Evolutionary conservation across 2,329 filamentous ascomycete genomes (phyloP).

Genomic region (Ampelomyces quisqualis): DNA sequence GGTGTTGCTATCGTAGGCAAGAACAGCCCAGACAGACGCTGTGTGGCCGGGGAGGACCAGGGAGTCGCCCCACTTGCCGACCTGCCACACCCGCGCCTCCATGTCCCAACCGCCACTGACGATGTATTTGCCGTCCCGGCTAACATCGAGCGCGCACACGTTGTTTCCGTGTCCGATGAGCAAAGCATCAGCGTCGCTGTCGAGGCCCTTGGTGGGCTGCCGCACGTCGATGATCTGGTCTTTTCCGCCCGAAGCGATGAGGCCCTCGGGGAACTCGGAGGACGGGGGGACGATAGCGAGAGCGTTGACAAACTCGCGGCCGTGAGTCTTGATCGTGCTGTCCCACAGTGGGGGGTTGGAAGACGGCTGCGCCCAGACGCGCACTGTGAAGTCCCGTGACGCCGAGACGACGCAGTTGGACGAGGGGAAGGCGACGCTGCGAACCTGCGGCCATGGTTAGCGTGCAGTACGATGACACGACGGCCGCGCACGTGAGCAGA

Average conservation of each 20-base stretch:
- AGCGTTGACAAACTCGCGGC: constrained; percentile 84
- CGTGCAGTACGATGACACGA: background rate
- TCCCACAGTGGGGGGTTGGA: constrained; percentile 71
- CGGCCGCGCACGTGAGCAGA: background rate
- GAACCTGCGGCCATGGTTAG: constrained; percentile 63
- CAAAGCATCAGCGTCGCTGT: constrained; percentile 80
- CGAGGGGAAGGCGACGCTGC: constrained; percentile 76
- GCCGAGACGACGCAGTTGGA: constrained; percentile 75
- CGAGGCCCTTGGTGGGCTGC: constrained; percentile 63
- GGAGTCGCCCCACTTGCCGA: constrained; percentile 81
- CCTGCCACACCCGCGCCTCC: constrained; percentile 80
- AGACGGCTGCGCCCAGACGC: constrained; percentile 74
- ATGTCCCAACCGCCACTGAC: constrained; percentile 95
- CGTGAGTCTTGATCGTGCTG: constrained; percentile 73
- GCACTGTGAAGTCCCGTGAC: constrained; percentile 87
- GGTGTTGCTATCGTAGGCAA: constrained; percentile 76
- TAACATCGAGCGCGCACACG: constrained; percentile 81
- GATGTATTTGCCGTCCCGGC: constrained; percentile 68
- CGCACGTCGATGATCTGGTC: constrained; percentile 92
- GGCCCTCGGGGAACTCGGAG: constrained; percentile 68
- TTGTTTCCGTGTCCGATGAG: constrained; percentile 85
- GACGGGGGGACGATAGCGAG: constrained; percentile 74
- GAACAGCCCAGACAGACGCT: constrained; percentile 85
- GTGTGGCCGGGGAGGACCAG: constrained; percentile 72
- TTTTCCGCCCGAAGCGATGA: constrained; percentile 84